Evolutionary conservation across 805 yeast species (phyloP).

Genomic region (Ogataea pilisensis): DNA sequence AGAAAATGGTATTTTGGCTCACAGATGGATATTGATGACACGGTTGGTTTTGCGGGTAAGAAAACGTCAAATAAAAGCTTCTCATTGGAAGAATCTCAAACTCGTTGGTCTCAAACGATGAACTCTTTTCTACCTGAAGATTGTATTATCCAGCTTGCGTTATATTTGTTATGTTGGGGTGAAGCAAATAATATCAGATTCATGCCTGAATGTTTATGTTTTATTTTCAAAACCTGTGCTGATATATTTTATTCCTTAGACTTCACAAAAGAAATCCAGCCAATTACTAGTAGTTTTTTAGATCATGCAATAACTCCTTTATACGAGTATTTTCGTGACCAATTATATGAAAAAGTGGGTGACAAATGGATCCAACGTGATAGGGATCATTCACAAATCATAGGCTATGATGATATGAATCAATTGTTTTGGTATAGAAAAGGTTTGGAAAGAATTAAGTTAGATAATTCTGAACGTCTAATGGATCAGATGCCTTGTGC

Average conservation of each 20-base stretch:
- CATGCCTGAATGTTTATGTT: slow-evolving; percentile 49
- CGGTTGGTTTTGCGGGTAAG: slow-evolving; percentile 33
- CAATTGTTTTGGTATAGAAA: slow-evolving; percentile 47
- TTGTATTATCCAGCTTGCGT: slow-evolving; percentile 57
- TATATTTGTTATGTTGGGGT: slow-evolving; percentile 67
- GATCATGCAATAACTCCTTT: slow-evolving; percentile 42
- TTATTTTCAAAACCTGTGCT: slow-evolving; percentile 56
- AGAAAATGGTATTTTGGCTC: slow-evolving; percentile 78
- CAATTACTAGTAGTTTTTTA: slow-evolving; percentile 29
- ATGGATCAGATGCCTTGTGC: slow-evolving; percentile 27
- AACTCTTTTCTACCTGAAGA: slow-evolving; percentile 46
- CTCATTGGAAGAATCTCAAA: slow-evolving; percentile 41
- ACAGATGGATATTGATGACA: slow-evolving; percentile 57
- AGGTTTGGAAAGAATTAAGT: slow-evolving; percentile 31
- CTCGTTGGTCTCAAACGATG: slow-evolving; percentile 51
- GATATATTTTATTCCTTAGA: slow-evolving; percentile 43
- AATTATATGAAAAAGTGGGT: slow-evolving; percentile 54
- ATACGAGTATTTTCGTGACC: slow-evolving; percentile 59
- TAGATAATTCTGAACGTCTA: slow-evolving; percentile 32
- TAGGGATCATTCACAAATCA: slow-evolving; percentile 59
- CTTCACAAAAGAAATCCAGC: slow-evolving; percentile 21
- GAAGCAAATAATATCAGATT: slow-evolving; percentile 65
- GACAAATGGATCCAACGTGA: slow-evolving; percentile 60
- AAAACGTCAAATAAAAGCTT: slow-evolving; percentile 19
- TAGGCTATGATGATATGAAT: slow-evolving; percentile 55